Conservation (phyloP, 441 rosid genomes). For the Adansonia grandidieri region DNA sequence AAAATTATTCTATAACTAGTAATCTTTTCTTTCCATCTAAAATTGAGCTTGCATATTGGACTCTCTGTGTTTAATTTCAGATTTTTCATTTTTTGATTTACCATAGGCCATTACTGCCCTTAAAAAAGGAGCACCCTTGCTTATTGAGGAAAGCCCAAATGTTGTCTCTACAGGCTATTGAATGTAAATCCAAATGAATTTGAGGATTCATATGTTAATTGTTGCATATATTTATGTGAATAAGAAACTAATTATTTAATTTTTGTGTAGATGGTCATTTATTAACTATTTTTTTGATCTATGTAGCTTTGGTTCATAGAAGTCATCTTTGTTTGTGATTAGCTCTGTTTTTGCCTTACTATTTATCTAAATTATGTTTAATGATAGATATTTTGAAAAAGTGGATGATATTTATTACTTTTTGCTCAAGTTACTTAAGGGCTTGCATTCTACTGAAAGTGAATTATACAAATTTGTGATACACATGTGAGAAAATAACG, state of each 20-base stretch:
- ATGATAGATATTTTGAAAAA: background rate
- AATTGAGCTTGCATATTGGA: slow-evolving; percentile 17
- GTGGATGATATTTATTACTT: background rate
- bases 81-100: background rate
- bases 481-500: background rate
- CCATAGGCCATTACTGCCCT: slow-evolving; percentile 70
- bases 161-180: slow-evolving; percentile 74
- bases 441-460: background rate
- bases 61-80: slow-evolving; percentile 2
- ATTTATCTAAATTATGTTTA: slow-evolving; percentile 17
- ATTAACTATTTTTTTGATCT: slow-evolving; percentile 10
- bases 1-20: background rate
- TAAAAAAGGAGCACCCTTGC: slow-evolving; percentile 71
- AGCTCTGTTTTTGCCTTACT: background rate
- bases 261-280: background rate
- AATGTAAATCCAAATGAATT: slow-evolving; percentile 47
- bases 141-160: slow-evolving; percentile 78
- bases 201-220: slow-evolving; percentile 1
- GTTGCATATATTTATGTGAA: slow-evolving; percentile 6
- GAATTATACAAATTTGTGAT: background rate
- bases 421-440: slow-evolving; percentile 3
- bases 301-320: background rate
- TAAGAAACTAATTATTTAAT: background rate
- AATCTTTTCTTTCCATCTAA: slow-evolving; percentile 1
- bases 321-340: background rate